Evolutionary conservation across 495 filamentous ascomycete species (phyloP), one percentile per base, ranked within the genome.

Genomic region (Penicillium simplicissimum): DNA sequence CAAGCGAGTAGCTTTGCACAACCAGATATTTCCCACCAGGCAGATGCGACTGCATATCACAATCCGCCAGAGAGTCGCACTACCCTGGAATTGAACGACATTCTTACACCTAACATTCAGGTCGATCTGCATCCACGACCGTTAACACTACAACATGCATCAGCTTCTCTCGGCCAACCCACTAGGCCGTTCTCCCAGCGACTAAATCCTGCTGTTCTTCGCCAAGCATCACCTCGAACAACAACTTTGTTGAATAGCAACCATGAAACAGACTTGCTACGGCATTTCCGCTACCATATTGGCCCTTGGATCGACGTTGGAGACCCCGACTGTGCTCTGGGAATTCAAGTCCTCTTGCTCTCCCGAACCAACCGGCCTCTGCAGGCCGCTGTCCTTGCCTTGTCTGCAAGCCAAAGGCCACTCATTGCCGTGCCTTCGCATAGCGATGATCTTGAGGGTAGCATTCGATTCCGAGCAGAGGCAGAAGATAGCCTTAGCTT

Each of bases 281-380:
- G 69, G 34, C 69, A 71, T 47, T 71, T 71, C 21, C 67, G 69
- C 8, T 71, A 71, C 33, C 62, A 67, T 11, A 51, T 71, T 19
- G 61, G 66, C 28, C 69, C 69, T 11, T 71, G 69, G 69, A 69
- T 71, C 19, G 69, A 71, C 23, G 60, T 60, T 1, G 69, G 69
- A 13, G 69, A 71, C 17, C 64, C 69, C 6, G 62, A 65, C 34
- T 66, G 67, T 34, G 64, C 69, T 3, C 57, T 71, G 6, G 66
- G 66, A 1, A 53, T 69, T 1, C 61, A 67, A 14, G 61, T 62
- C 8, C 55, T 71, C 5, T 67, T 71, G n/a, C 64, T 67, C 13
- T 69, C 61, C 8, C 57, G 69, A 33, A 61, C 64, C 0, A 69
- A 65, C 21, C 25, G 66, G 36, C 48, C 64, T 13, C 23, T 71